phyloP scores from a whole-genome alignment of 1,139 yeast species.

The Suhomyces wounanorum region DNA sequence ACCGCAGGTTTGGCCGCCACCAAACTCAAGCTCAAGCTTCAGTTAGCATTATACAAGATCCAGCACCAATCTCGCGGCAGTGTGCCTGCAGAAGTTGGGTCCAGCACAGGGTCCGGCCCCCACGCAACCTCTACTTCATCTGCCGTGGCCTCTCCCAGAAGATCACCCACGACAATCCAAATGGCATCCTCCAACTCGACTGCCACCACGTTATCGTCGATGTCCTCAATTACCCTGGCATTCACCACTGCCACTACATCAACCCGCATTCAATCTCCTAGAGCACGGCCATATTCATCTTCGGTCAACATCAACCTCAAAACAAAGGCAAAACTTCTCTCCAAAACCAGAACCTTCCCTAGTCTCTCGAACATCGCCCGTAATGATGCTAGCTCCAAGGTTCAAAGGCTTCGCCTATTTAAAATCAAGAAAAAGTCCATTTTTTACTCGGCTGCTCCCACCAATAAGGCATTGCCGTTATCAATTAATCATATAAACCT shows the following conservation, averaged over 20 bases:
- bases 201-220: not conserved
- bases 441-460: constrained; percentile 23
- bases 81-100: not conserved
- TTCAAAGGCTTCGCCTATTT: constrained; percentile 32
- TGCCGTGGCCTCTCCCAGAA: constrained; percentile 1
- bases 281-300: constrained; percentile 18
- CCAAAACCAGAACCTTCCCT: constrained; percentile 17
- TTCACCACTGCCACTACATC: not conserved
- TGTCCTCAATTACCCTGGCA: not conserved
- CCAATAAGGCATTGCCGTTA: constrained; percentile 13
- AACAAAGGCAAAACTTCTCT: constrained; percentile 18
- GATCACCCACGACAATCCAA: not conserved
- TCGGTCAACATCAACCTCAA: constrained; percentile 31
- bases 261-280: not conserved
- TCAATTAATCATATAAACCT: constrained; percentile 13
- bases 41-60: constrained; percentile 77
- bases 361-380: constrained; percentile 28
- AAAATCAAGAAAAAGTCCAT: constrained; percentile 36
- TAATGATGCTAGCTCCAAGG: constrained; percentile 19
- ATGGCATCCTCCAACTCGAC: not conserved
- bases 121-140: not conserved
- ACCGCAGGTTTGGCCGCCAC: constrained; percentile 49
- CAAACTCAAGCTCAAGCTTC: constrained; percentile 67
- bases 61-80: constrained; percentile 20
- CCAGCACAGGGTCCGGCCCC: not conserved